phyloP scores from a whole-genome alignment of 352 stramenopile species.

The Plasmopara halstedii region DNA sequence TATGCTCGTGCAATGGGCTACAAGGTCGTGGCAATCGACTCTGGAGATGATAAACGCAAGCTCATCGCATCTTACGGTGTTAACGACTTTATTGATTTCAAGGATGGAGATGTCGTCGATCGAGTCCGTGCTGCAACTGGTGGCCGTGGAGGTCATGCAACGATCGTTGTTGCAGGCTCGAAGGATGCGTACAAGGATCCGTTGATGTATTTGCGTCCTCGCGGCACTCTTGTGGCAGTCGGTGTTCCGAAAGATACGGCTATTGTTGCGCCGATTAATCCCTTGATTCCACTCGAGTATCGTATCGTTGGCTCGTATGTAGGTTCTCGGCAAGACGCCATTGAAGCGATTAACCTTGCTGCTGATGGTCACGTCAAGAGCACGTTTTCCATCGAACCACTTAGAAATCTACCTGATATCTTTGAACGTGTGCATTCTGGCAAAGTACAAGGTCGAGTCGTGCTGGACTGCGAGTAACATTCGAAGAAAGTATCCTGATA shows the following conservation, averaged over 20 bases:
- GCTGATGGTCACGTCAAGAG: conserved; percentile 36
- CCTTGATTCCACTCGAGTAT: conserved; percentile 29
- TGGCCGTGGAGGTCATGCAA: conserved; percentile 49
- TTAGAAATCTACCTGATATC: conserved; percentile 32
- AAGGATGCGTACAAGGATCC: conserved; percentile 47
- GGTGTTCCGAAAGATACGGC: conserved; percentile 55
- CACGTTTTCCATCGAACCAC: conserved; percentile 28
- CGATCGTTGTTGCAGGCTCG: conserved; percentile 65
- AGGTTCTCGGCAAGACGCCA: conserved; percentile 42
- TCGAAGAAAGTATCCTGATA: too few relatives aligned
- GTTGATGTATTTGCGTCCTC: conserved; percentile 49
- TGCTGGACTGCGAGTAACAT: conserved; percentile 40
- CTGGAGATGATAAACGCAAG: conserved; percentile 53
- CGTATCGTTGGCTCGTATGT: conserved; percentile 51
- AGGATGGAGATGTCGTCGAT: conserved; percentile 38
- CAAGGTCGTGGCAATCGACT: conserved; percentile 66
- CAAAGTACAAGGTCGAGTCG: conserved; percentile 30
- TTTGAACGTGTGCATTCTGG: conserved; percentile 35
- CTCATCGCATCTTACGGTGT: conserved; percentile 60
- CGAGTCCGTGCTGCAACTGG: conserved; percentile 35
- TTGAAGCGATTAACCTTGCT: conserved; percentile 46
- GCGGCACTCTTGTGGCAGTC: conserved; percentile 61
- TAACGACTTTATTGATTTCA: conserved; percentile 63
- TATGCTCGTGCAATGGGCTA: conserved; percentile 63
- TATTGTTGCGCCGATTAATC: conserved; percentile 27